Evolutionary conservation across 148 eudicot species (phyloP).

Genomic region (Vaccinium myrtillus): DNA sequence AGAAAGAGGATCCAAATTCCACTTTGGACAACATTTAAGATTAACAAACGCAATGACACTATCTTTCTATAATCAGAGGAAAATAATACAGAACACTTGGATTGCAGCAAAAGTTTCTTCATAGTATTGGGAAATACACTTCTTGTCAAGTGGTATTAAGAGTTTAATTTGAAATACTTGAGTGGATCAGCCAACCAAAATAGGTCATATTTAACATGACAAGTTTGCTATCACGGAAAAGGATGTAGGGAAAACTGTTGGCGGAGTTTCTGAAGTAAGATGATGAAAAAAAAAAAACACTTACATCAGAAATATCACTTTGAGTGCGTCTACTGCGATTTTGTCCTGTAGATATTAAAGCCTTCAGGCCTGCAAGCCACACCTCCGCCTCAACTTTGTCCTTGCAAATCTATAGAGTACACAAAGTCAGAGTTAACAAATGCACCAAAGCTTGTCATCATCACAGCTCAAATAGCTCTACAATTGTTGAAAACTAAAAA

Average conservation of each 20-base stretch:
- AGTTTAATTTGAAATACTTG: background rate
- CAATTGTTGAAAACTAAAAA: background rate
- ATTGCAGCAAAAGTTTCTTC: background rate
- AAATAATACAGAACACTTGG: too few species aligned
- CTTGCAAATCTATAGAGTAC: conserved; percentile 67
- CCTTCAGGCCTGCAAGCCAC: conserved; percentile 80
- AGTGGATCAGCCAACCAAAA: conserved; percentile 2
- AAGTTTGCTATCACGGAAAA: background rate
- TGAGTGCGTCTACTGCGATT: conserved; percentile 47
- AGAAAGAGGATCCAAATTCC: background rate
- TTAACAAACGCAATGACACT: background rate
- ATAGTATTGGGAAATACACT: background rate
- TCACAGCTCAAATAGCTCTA: background rate
- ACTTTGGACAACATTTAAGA: background rate
- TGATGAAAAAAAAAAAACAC: background rate
- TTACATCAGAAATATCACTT: conserved; percentile 75
- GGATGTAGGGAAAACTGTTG: background rate
- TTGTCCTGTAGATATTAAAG: conserved; percentile 49
- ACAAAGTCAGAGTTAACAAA: conserved; percentile 3
- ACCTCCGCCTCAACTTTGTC: conserved; percentile 78
- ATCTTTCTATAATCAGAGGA: background rate
- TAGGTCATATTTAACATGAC: background rate
- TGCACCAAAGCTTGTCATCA: background rate
- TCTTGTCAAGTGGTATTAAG: background rate
- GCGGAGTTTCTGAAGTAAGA: background rate